Base-by-base conservation (phyloP, 2,329 filamentous ascomycete species). In the Cryphonectria parasitica region DNA sequence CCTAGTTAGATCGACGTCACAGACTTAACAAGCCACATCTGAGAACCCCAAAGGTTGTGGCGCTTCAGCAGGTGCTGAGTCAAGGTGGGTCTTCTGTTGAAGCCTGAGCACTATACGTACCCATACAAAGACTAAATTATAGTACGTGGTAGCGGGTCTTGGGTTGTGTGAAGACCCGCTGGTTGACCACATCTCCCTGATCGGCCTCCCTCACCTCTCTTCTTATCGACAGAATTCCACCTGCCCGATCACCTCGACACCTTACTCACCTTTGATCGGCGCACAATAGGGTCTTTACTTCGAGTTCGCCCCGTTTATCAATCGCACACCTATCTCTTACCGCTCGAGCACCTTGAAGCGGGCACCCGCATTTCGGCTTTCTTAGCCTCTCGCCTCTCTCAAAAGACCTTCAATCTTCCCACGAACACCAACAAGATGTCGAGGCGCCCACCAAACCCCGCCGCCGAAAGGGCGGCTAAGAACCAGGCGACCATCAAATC, bases 401-500 rank as follows among this genome's bases (percentile, higher is more conserved):
- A 62, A 7, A 22, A 43, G 8, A 13, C 36, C 22, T 60, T 15
- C 6, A 22, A 49, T n/a, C 22, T 36, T 43, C 31, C 58, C 63
- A 73, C 72, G 58, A 71, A 69, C 82, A 76, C 75, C 34, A 28
- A 67, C 60, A 25, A 52, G 31, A 97, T 97, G 93, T 96, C 93
- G 77, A 88, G 93, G 85, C 89, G 93, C 79, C 84, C 89, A 72
- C 88, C 90, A 71, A 93, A 94, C 82, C 90, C 93, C 79, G 90
- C 90, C 74, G 92, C 93, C 75, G 93, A 97, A 83, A 91, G 93
- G 82, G 93, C 94, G 77, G 95, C 95, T 78, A 92, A 97, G 83
- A 99, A 99, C 84, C 91, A 93, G 81, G 90, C 91, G 80, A 97
- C 94, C 61, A 93, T 99, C 82, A 98, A 98, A 86, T 94, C 89